A percentile compares a stretch with the other conserved stretches of the same genome.
phyloP scores from a whole-genome alignment of 495 filamentous ascomycete species.

The Apodospora peruviana region DNA sequence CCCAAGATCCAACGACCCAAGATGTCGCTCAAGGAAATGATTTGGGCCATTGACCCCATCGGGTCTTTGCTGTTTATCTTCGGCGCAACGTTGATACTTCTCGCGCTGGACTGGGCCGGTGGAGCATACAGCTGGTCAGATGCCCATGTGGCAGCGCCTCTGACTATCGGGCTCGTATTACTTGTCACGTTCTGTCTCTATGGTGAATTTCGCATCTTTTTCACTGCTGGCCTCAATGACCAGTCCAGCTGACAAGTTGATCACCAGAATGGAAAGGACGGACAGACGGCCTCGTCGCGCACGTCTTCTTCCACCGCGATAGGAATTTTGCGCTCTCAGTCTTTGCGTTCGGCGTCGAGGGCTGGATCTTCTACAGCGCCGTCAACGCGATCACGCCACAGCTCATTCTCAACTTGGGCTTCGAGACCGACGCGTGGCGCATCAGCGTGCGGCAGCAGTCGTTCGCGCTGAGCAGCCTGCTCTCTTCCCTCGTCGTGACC shows the following conservation, averaged over 20 bases:
- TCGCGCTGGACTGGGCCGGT: conserved; percentile 49
- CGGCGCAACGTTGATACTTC: conserved; percentile 43
- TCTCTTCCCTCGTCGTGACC: conserved; percentile 36
- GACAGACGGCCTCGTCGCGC: conserved; percentile 46
- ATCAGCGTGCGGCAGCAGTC: conserved; percentile 48
- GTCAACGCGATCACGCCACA: conserved; percentile 51
- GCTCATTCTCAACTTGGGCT: conserved; percentile 49
- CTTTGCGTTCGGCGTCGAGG: conserved; percentile 52
- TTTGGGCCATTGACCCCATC: conserved; percentile 51
- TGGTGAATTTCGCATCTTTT: conserved; percentile 28
- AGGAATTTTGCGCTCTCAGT: conserved; percentile 48
- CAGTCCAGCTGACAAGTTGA: neutral
- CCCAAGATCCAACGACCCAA: conserved; percentile 34
- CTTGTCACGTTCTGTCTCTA: conserved; percentile 42
- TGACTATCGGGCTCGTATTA: conserved; percentile 39
- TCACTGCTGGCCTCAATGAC: neutral
- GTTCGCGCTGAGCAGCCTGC: conserved; percentile 29
- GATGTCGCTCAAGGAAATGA: conserved; percentile 33
- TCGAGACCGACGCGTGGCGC: conserved; percentile 35
- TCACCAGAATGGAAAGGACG: conserved; percentile 48
- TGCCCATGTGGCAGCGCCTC: conserved; percentile 43
- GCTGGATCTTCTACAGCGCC: conserved; percentile 55
- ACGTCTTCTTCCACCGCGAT: conserved; percentile 48
- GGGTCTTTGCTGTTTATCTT: conserved; percentile 44
- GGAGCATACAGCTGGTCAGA: conserved; percentile 44